Percentiles rank a stretch among this genome's conserved stretches.
Conservation (phyloP, 768 basidiomycete species). For the Boletus tomentosulus region DNA sequence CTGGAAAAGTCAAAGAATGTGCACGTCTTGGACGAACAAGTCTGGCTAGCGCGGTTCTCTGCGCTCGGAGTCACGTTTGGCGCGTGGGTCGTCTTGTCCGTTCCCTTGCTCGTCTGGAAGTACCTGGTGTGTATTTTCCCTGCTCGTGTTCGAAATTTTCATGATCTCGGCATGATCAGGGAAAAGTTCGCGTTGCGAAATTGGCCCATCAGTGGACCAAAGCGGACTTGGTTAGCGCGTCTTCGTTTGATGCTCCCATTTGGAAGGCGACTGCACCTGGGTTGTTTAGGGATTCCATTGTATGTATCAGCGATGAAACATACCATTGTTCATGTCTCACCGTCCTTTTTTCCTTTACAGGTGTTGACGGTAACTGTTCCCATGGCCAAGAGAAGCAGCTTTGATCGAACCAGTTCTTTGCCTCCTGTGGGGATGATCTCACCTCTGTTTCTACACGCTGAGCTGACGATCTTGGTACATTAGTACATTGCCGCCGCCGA, state of each 20-base stretch:
- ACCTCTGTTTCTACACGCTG: neutral
- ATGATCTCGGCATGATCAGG: slow-evolving; percentile 27
- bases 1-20: slow-evolving; percentile 4
- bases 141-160: neutral
- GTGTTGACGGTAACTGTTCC: slow-evolving; percentile 39
- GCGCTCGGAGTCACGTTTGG: slow-evolving; percentile 37
- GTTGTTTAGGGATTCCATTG: slow-evolving; percentile 35
- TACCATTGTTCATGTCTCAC: neutral
- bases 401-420: slow-evolving; percentile 40
- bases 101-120: slow-evolving; percentile 48
- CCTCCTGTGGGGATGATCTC: slow-evolving; percentile 36
- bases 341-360: slow-evolving; percentile 28
- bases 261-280: slow-evolving; percentile 43
- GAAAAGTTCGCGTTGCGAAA: slow-evolving; percentile 36
- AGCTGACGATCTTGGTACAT: neutral
- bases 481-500: slow-evolving; percentile 39
- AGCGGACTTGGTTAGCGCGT: slow-evolving; percentile 32
- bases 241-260: slow-evolving; percentile 25
- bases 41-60: slow-evolving; percentile 35
- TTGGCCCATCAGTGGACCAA: slow-evolving; percentile 39
- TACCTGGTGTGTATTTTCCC: slow-evolving; percentile 31
- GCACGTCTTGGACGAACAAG: slow-evolving; percentile 11
- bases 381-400: slow-evolving; percentile 25
- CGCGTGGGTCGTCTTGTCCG: slow-evolving; percentile 34
- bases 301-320: slow-evolving; percentile 19